Conservation (phyloP, 2,329 filamentous ascomycete species). For the Pseudocercospora crystallina region DNA sequence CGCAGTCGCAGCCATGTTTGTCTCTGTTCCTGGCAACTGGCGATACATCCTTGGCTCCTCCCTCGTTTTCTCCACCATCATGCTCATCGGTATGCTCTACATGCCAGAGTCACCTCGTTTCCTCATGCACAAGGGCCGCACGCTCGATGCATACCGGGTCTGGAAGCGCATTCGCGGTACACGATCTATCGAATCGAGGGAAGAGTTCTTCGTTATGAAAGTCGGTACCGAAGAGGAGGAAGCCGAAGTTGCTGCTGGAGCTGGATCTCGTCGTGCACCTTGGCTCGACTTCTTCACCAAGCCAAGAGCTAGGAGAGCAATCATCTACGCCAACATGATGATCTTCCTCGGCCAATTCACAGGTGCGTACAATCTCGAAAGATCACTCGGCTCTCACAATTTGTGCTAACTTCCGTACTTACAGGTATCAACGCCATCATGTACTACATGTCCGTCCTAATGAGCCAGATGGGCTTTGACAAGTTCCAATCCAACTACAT, state of each 20-base stretch:
- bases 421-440: slow-evolving; percentile 22
- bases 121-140: slow-evolving; percentile 66
- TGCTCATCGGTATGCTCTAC: slow-evolving; percentile 62
- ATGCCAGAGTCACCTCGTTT: slow-evolving; percentile 69
- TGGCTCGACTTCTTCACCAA: slow-evolving; percentile 75
- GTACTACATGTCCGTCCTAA: slow-evolving; percentile 71
- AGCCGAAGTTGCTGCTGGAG: slow-evolving; percentile 51
- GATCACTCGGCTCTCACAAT: neutral
- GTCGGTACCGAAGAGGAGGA: slow-evolving; percentile 59
- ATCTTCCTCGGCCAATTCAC: slow-evolving; percentile 70
- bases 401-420: neutral
- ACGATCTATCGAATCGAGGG: slow-evolving; percentile 56
- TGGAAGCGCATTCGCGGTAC: slow-evolving; percentile 72
- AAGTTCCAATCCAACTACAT: slow-evolving; percentile 66
- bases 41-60: slow-evolving; percentile 72
- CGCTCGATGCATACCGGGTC: slow-evolving; percentile 63
- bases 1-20: slow-evolving; percentile 70
- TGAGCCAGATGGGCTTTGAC: slow-evolving; percentile 67
- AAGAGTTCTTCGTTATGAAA: slow-evolving; percentile 73
- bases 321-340: slow-evolving; percentile 69
- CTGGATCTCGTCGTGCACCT: slow-evolving; percentile 58
- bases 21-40: slow-evolving; percentile 69
- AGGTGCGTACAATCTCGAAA: slow-evolving; percentile 54
- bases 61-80: slow-evolving; percentile 66
- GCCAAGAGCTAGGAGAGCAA: slow-evolving; percentile 63